Conservation (phyloP, 2,329 filamentous ascomycete species). For the Chrysoporthe austroafricana region DNA sequence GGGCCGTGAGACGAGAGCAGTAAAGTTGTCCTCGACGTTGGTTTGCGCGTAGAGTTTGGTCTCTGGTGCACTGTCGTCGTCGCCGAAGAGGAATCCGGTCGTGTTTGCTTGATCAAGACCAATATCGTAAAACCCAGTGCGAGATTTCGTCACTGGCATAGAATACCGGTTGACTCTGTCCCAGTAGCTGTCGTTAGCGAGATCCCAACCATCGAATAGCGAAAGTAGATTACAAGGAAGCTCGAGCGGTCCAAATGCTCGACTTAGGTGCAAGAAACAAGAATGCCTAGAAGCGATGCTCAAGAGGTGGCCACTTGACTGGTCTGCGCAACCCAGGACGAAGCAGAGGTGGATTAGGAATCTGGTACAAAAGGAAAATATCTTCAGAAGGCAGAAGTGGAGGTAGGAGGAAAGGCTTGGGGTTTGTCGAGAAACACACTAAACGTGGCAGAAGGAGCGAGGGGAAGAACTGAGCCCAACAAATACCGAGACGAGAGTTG, state of each 20-base stretch:
- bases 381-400: background rate
- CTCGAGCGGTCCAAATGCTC: background rate
- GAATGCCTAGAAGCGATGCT: constrained; percentile 1
- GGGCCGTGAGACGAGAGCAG: constrained; percentile 72
- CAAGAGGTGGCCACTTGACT: background rate
- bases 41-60: constrained; percentile 73
- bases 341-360: background rate
- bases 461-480: background rate
- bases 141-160: constrained; percentile 80
- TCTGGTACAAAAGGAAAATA: background rate
- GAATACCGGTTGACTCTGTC: constrained; percentile 85
- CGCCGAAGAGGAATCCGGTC: constrained; percentile 82
- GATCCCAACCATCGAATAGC: background rate
- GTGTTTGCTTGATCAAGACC: constrained; percentile 83
- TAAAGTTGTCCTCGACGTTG: constrained; percentile 82
- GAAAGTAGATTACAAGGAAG: constrained; percentile 1
- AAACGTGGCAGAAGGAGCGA: constrained; percentile 17
- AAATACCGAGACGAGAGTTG: constrained; percentile 9
- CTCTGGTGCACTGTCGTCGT: constrained; percentile 69
- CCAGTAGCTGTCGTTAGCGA: constrained; percentile 18
- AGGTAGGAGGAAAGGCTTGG: constrained; percentile 2
- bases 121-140: constrained; percentile 68
- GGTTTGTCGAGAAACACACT: constrained; percentile 11
- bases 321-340: background rate
- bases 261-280: constrained; percentile 1